Conservation (phyloP, 2,329 filamentous ascomycete genomes). For the Colletotrichum gloeosporioides region DNA sequence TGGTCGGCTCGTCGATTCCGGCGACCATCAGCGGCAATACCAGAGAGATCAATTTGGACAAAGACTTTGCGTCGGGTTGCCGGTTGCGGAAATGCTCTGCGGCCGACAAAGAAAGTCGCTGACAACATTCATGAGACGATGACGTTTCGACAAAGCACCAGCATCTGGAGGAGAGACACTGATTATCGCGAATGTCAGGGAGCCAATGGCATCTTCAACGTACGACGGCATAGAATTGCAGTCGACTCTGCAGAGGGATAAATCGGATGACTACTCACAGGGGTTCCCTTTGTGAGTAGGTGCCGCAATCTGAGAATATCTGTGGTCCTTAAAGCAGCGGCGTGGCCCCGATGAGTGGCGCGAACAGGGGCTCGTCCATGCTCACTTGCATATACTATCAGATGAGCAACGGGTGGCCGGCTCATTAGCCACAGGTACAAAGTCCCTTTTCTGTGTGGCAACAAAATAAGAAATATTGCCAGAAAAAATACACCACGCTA, state of each 20-base stretch:
- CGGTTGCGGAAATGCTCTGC: not conserved
- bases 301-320: not conserved
- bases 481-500: not conserved
- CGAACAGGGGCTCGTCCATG: not conserved
- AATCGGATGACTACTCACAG: not conserved
- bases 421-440: not conserved
- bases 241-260: not conserved
- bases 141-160: not conserved
- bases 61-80: not conserved
- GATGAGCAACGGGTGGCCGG: not conserved
- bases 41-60: not conserved
- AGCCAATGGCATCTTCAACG: not conserved
- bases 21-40: not conserved
- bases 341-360: not conserved
- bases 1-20: not conserved
- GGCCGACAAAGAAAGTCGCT: not conserved
- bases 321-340: constrained; percentile 2
- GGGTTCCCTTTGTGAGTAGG: not conserved
- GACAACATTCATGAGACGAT: not conserved
- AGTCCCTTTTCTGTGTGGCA: not conserved
- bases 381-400: not conserved
- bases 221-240: not conserved
- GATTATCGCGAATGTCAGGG: not conserved
- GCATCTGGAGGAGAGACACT: not conserved
- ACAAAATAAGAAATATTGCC: not conserved